Conservation (phyloP, 345 rosid genomes). For the Eucalyptus globulus region DNA sequence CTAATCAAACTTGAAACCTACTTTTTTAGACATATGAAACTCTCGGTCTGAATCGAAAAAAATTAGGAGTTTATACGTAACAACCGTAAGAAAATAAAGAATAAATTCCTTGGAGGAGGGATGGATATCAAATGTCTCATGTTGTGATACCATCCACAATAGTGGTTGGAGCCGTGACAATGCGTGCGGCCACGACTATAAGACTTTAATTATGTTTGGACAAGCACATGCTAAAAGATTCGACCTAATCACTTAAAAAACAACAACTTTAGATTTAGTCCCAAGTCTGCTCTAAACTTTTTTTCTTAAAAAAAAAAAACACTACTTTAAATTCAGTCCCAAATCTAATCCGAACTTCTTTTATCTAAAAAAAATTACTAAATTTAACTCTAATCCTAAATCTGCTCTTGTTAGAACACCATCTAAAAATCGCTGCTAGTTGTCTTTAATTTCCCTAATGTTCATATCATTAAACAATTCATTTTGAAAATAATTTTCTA, state of each 20-base stretch:
- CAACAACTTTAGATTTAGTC: too few relatives aligned
- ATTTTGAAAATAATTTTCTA: not conserved
- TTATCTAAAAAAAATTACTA: not conserved
- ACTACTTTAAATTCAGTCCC: not conserved
- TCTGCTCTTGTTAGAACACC: fast-evolving
- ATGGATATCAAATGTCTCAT: not conserved
- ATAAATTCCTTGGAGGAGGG: not conserved
- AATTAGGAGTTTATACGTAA: not conserved
- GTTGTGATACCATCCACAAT: not conserved
- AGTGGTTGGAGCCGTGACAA: not conserved
- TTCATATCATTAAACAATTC: too few relatives aligned
- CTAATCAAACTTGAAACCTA: not conserved
- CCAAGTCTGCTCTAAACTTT: not conserved
- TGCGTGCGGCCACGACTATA: not conserved
- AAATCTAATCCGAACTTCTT: too few relatives aligned
- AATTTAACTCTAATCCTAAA: too few relatives aligned
- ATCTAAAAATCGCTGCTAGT: too few relatives aligned
- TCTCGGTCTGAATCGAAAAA: not conserved
- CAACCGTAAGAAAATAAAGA: not conserved
- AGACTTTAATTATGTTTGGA: not conserved
- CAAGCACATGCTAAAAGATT: not conserved
- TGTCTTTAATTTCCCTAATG: not conserved
- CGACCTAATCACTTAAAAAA: not conserved
- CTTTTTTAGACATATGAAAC: not conserved
- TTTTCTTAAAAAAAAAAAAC: too few relatives aligned